phyloP scores from a whole-genome alignment of 805 yeast species.

The Wickerhamiella sorbophila region DNA sequence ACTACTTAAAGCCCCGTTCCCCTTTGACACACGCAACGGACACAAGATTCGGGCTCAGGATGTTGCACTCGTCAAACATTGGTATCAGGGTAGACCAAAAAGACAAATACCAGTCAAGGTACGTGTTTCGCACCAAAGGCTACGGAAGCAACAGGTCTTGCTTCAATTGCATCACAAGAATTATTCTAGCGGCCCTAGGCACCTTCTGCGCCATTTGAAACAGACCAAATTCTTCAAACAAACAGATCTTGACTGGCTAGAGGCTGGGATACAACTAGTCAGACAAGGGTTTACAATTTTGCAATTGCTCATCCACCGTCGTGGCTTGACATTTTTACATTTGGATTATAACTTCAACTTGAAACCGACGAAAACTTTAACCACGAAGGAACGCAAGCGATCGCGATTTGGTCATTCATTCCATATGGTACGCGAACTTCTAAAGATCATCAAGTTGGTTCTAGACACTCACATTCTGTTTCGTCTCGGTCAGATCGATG shows the following conservation, averaged over 20 bases:
- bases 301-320: slow-evolving; percentile 73
- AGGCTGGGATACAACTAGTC: slow-evolving; percentile 90
- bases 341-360: slow-evolving; percentile 89
- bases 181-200: slow-evolving; percentile 33
- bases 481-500: slow-evolving; percentile 79
- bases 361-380: slow-evolving; percentile 89
- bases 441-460: slow-evolving; percentile 66
- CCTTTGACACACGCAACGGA: slow-evolving; percentile 68
- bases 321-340: slow-evolving; percentile 84
- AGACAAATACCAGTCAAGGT: slow-evolving; percentile 56
- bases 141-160: slow-evolving; percentile 60
- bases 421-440: slow-evolving; percentile 79
- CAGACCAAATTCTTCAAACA: slow-evolving; percentile 81
- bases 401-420: slow-evolving; percentile 95
- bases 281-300: slow-evolving; percentile 91
- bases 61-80: slow-evolving; percentile 65
- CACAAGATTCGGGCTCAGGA: slow-evolving; percentile 72
- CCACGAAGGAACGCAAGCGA: slow-evolving; percentile 90
- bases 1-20: slow-evolving; percentile 71
- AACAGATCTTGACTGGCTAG: slow-evolving; percentile 94
- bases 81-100: slow-evolving; percentile 49
- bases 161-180: slow-evolving; percentile 47
- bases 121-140: slow-evolving; percentile 74
- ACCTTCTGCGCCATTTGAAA: slow-evolving; percentile 49
- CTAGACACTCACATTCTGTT: slow-evolving; percentile 92